A percentile compares a stretch with the other conserved stretches of the same genome.
phyloP scores from a whole-genome alignment of 768 basidiomycete species.

The Podaxis sp. region DNA sequence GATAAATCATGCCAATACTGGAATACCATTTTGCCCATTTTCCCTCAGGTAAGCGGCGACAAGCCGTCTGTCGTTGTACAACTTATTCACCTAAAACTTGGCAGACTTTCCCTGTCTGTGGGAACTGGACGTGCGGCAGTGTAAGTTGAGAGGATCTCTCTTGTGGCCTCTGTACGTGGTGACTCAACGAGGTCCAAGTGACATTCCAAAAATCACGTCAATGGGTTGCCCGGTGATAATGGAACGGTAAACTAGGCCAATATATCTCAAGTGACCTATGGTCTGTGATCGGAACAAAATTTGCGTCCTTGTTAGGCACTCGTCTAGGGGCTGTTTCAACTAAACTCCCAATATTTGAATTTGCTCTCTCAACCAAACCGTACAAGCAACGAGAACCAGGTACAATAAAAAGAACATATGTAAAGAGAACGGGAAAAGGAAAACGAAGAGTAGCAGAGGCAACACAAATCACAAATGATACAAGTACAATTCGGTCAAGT shows the following conservation, averaged over 20 bases:
- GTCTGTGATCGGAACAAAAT: too few relatives aligned
- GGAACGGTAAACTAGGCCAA: too few relatives aligned
- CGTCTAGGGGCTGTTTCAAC: too few relatives aligned
- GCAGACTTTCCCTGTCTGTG: neutral
- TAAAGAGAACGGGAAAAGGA: neutral
- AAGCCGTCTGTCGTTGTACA: slow-evolving; percentile 5
- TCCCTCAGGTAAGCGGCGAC: slow-evolving; percentile 23
- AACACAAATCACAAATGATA: neutral
- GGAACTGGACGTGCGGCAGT: slow-evolving; percentile 6
- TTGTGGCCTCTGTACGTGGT: too few relatives aligned
- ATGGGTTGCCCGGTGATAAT: too few relatives aligned
- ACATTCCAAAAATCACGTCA: too few relatives aligned
- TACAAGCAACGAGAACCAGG: neutral
- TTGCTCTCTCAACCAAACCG: neutral
- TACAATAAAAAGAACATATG: neutral
- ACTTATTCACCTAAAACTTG: neutral
- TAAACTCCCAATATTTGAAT: too few relatives aligned
- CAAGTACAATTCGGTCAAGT: neutral
- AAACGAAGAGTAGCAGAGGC: neutral
- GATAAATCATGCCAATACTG: slow-evolving; percentile 29
- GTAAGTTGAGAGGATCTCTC: neutral
- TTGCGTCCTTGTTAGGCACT: too few relatives aligned
- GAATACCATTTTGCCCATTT: slow-evolving; percentile 29
- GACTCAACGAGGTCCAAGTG: too few relatives aligned
- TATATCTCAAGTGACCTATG: too few relatives aligned